These are phyloP conservation scores for Candolleomyces eurysporus DNA, from an alignment of 768 basidiomycete genomes.

Conservation along the genomic window DNA sequence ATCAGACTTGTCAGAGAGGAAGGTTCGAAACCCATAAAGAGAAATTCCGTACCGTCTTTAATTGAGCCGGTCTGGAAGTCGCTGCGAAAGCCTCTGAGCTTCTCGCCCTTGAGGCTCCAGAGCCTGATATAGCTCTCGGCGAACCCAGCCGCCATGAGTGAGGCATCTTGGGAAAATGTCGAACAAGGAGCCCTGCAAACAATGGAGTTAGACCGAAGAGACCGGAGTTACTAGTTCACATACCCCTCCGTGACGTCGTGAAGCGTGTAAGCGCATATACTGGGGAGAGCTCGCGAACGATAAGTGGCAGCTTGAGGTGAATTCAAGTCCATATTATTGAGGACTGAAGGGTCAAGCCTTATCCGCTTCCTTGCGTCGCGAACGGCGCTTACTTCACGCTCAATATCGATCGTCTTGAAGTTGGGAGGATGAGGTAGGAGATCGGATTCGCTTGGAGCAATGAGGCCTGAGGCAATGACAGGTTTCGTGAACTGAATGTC, in stretches of 20 bases:
- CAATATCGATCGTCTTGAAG: conserved; percentile 85
- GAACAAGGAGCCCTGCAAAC: conserved; percentile 71
- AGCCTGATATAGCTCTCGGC: conserved; percentile 92
- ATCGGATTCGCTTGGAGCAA: conserved; percentile 67
- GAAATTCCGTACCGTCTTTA: conserved; percentile 59
- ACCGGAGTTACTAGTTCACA: conserved; percentile 19
- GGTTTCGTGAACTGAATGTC: conserved; percentile 58
- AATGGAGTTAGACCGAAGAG: conserved; percentile 1
- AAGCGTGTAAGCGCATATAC: conserved; percentile 92
- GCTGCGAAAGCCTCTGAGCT: conserved; percentile 70
- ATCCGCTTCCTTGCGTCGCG: conserved; percentile 92
- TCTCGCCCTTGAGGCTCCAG: conserved; percentile 95
- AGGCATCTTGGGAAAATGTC: conserved; percentile 87
- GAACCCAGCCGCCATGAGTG: conserved; percentile 93
- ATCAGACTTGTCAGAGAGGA: neutral
- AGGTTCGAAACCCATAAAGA: neutral
- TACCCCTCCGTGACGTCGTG: conserved; percentile 96
- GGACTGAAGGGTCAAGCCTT: conserved; percentile 73
- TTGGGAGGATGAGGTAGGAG: conserved; percentile 77
- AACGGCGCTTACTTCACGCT: conserved; percentile 86
- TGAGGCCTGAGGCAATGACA: conserved; percentile 48
- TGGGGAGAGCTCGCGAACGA: conserved; percentile 76
- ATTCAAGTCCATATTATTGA: conserved; percentile 55
- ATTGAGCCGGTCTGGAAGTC: conserved; percentile 68
- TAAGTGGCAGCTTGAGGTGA: conserved; percentile 56